phyloP scores from a whole-genome alignment of 2,329 filamentous ascomycete genomes.

The Berkeleyomyces rouxiae region DNA sequence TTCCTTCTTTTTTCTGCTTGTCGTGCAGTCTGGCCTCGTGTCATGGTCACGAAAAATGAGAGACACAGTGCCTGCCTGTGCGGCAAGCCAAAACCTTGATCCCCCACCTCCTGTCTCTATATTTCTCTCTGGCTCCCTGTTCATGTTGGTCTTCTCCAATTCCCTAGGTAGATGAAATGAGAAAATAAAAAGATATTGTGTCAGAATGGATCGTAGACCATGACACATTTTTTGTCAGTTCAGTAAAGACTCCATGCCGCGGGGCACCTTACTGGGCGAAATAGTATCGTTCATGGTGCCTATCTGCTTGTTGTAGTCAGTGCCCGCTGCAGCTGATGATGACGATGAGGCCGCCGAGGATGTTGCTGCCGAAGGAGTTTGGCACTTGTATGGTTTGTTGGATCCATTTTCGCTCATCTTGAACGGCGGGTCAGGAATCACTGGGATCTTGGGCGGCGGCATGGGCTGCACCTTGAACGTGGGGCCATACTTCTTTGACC shows the following conservation, averaged over 20 bases:
- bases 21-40: neutral
- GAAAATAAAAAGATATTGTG: neutral
- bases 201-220: neutral
- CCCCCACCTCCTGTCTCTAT: neutral
- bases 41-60: neutral
- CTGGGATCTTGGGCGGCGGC: constrained; percentile 11
- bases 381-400: constrained; percentile 13
- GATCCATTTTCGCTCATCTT: constrained; percentile 14
- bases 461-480: constrained; percentile 13
- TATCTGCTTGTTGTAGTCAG: neutral
- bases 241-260: constrained; percentile 20
- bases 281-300: constrained; percentile 22
- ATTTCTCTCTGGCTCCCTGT: neutral
- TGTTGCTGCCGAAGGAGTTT: constrained; percentile 2
- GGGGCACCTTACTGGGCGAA: constrained; percentile 27
- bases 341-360: neutral
- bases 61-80: neutral
- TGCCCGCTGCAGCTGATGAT: neutral
- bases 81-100: neutral
- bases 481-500: constrained; percentile 12
- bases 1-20: neutral
- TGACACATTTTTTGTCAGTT: neutral
- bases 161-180: neutral
- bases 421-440: constrained; percentile 12
- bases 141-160: neutral